Conservation (phyloP, 345 rosid species). For the Populus deltoides region DNA sequence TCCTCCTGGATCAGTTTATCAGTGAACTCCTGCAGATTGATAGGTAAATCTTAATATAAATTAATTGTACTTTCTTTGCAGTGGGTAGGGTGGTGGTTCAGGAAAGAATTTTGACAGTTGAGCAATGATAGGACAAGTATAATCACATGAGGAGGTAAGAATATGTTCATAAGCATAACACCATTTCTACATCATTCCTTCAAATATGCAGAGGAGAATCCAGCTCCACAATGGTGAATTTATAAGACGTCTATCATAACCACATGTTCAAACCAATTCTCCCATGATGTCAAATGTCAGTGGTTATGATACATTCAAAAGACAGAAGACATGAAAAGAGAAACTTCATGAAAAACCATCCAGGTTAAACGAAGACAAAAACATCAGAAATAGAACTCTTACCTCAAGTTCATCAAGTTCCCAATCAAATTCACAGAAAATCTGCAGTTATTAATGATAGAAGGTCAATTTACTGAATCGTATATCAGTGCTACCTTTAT, state of each 20-base stretch:
- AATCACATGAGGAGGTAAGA: not conserved
- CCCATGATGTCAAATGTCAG: not conserved
- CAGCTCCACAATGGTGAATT: not conserved
- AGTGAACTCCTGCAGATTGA: conserved; percentile 59
- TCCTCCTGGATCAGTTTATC: conserved; percentile 61
- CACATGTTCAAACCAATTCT: not conserved
- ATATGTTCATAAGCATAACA: not conserved
- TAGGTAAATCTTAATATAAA: conserved; percentile 12
- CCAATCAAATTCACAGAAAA: conserved; percentile 95
- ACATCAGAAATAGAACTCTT: conserved; percentile 18
- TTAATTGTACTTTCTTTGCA: not conserved
- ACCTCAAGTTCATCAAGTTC: conserved; percentile 85
- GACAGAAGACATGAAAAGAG: not conserved
- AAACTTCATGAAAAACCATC: conserved; percentile 3
- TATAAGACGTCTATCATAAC: not conserved
- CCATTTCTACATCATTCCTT: not conserved
- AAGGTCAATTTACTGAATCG: conserved; percentile 12
- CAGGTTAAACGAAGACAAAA: not conserved
- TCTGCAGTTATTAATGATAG: conserved; percentile 49
- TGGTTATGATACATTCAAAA: not conserved
- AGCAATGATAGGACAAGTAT: not conserved
- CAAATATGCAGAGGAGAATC: not conserved
- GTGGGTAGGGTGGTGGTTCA: not conserved
- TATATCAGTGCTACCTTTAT: not conserved
- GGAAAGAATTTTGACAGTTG: not conserved